Evolutionary conservation across 2,329 filamentous ascomycete genomes (phyloP), one percentile per base, ranked within the genome.

Genomic region (Blastomyces percursus): DNA sequence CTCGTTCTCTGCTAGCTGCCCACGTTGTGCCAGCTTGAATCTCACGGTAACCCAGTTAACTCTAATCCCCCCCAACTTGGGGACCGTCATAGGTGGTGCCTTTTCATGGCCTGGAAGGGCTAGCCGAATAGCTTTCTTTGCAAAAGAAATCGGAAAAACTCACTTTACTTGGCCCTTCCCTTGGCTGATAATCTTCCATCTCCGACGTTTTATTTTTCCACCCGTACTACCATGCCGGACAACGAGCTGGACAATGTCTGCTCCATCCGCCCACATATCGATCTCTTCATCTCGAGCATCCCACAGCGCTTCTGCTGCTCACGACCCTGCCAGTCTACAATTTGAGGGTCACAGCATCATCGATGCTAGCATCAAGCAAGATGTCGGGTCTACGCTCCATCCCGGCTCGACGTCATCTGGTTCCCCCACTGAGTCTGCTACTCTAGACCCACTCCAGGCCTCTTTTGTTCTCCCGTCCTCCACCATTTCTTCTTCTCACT

Each of bases 401-500:
- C 40, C 57, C 5, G 24, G 21, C 46, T 46, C 32, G 56, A 44
- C 60, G 21, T 54, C 40, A 50, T 56, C 60, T 35, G 27, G 38
- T 24, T 54, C 60, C 61, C 57, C 62, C 54, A 54, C 62, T 42
- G 19, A 16, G n/a, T 14, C 57, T 12, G 58, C 30, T 46, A 38
- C 59, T 19, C 46, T 55, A 56, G 48, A 56, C 57, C 57, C 62
- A 56, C 55, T 40, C 35, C 21, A 54, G 19, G 11, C 24, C 24
- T 54, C 60, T 24, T 24, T 52, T 57, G 42, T 35, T 59, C 46
- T 48, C 60, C 48, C 51, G 38, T 48, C 55, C 12, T 40, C 21
- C 30, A 52, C 61, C 8, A 14, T 38, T 54, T 59, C 57, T 44
- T 61, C 58, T 30, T 61, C 56, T 42, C 60, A 50, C 48, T 54